Base-by-base conservation (phyloP, 768 basidiomycete genomes). In the Dioszegia aurantiaca region DNA sequence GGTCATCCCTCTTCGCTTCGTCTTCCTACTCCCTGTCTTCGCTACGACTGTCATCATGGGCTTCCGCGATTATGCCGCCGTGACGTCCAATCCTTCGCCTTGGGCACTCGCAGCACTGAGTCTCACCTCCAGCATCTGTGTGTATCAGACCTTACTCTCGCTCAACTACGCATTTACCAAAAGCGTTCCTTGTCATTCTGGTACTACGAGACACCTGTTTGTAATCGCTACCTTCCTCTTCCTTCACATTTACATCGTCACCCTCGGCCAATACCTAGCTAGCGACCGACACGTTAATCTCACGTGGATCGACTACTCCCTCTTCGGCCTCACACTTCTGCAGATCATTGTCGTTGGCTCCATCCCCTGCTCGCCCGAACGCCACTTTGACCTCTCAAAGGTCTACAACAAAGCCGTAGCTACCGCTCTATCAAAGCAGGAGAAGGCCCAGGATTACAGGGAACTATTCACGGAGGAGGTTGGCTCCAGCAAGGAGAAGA, bases 341-440 rank as follows among this genome's bases (percentile, higher is more conserved):
- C 41, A 59, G 42, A 23, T 59, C 5, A 9, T 57, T 21, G 12
- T 46, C 6, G 26, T 33, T 2, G 59, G 52, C 11, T 43, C 49
- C 19, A 56, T 66, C 21, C 67, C 63, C 3, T 42, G 49, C 36
- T 55, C 59, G 5, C 66, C 69, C 4, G 17, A 42, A 17, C 24
- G 54, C 8, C 55, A 66, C n/a, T 37, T 52, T n/a, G 64, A 68
- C 40, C 39, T 66, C 9, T 37, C 27, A 5, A 21, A 45, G 27
- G 28, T 71, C 10, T 71, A 68, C 59, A 64, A 46, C 21, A 58
- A 60, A 39, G 62, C 64, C 3, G 58, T 68, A 10, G 36, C 47
- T 1, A 27, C 28, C 9, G 44, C 43, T 26, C 28, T 56, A 16
- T 3, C 16, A 8, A 46, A 47, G 23, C 21, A 37, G 24, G 31